A percentile compares a stretch with the other conserved stretches of the same genome.
Conservation (phyloP, 345 rosid genomes). For the Mallotus nudiflorus region DNA sequence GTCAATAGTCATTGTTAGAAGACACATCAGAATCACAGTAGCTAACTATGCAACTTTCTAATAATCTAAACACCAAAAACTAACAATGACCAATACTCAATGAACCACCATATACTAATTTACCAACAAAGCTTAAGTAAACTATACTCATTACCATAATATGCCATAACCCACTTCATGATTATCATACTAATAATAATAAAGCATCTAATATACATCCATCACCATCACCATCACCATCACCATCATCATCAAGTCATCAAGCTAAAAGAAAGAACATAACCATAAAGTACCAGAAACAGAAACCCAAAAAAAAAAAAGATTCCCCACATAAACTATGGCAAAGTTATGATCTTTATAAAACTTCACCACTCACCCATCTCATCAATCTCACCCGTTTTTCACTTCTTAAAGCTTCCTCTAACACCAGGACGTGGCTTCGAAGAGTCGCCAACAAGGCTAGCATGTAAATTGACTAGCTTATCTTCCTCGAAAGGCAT, state of each 20-base stretch:
- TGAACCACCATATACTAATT: background rate
- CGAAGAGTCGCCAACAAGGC: slow-evolving; percentile 10
- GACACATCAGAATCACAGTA: too few species aligned
- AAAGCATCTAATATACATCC: slow-evolving; percentile 1
- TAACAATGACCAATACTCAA: too few species aligned
- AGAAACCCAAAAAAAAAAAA: background rate
- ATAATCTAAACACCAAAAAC: too few species aligned
- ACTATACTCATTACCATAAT: too few species aligned
- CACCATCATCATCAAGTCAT: background rate
- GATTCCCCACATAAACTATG: background rate
- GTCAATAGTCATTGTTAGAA: too few species aligned
- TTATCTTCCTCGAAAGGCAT: slow-evolving; percentile 68
- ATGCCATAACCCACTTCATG: background rate
- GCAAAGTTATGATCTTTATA: background rate
- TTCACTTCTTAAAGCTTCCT: slow-evolving; percentile 50
- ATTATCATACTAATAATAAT: background rate
- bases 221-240: background rate
- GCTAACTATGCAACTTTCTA: too few species aligned
- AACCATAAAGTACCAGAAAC: background rate
- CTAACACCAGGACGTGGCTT: slow-evolving; percentile 43
- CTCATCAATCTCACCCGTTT: background rate
- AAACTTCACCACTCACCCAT: background rate
- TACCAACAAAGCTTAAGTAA: too few species aligned
- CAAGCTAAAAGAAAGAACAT: background rate
- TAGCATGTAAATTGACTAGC: slow-evolving; percentile 62